Evolutionary conservation across 768 basidiomycete genomes (phyloP).

Genomic region (Phaeotremella skinneri): DNA sequence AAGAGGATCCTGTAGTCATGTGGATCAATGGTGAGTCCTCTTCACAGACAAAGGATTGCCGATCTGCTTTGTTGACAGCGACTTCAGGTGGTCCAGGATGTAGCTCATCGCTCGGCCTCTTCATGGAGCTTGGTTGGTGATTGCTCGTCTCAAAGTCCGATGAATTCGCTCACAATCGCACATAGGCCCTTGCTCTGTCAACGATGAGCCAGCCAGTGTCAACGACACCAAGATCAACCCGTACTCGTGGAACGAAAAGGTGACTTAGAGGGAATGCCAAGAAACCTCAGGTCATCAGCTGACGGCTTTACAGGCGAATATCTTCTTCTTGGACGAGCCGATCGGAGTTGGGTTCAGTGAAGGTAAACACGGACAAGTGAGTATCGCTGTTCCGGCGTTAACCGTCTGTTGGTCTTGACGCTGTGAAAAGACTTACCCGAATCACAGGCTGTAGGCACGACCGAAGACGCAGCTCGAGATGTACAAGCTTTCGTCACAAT

Average conservation of each 20-base stretch:
- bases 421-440: slow-evolving; percentile 59
- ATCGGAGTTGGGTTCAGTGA: slow-evolving; percentile 49
- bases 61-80: slow-evolving; percentile 1
- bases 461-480: slow-evolving; percentile 76
- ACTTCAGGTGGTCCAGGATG: slow-evolving; percentile 60
- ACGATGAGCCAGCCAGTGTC: slow-evolving; percentile 42
- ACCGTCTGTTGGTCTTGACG: slow-evolving; percentile 71
- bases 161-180: background rate
- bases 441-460: slow-evolving; percentile 67
- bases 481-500: slow-evolving; percentile 72
- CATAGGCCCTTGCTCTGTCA: slow-evolving; percentile 68
- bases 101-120: slow-evolving; percentile 61
- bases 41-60: background rate
- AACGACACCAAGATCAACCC: slow-evolving; percentile 52
- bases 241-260: slow-evolving; percentile 52
- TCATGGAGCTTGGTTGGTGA: slow-evolving; percentile 66
- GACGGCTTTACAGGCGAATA: slow-evolving; percentile 38
- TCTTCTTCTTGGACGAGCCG: slow-evolving; percentile 62
- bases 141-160: slow-evolving; percentile 37
- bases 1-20: slow-evolving; percentile 49
- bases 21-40: slow-evolving; percentile 51
- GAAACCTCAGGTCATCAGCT: slow-evolving; percentile 2
- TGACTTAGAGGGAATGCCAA: slow-evolving; percentile 1
- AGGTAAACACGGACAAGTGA: slow-evolving; percentile 61
- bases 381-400: slow-evolving; percentile 54